A percentile compares a stretch with the other conserved stretches of the same genome.
These are phyloP conservation scores for Circinella umbellata DNA, from an alignment of 371 early-diverging fungal species.

Conservation along the genomic window DNA sequence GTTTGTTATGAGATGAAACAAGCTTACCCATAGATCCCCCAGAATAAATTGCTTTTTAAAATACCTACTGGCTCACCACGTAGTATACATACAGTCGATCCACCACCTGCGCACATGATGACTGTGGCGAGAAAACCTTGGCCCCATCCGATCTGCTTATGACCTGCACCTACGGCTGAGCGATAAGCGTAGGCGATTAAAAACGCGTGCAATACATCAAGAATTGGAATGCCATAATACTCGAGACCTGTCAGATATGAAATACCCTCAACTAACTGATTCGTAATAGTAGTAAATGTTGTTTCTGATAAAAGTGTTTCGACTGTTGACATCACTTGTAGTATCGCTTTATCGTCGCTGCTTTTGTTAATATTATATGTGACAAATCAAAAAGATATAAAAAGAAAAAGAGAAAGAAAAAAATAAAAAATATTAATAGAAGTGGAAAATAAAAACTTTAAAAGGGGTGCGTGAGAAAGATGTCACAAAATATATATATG, in stretches of 20 bases:
- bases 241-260: conserved; percentile 17
- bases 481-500: neutral
- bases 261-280: neutral
- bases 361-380: no score
- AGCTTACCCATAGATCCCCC: conserved; percentile 47
- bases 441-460: conserved; percentile 4
- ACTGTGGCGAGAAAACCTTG: conserved; percentile 58
- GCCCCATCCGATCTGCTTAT: conserved; percentile 49
- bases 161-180: conserved; percentile 47
- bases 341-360: neutral
- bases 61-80: conserved; percentile 49
- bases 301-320: neutral
- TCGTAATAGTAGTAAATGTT: neutral
- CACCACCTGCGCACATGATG: conserved; percentile 63
- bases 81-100: conserved; percentile 45
- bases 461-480: neutral
- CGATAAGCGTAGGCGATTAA: conserved; percentile 59
- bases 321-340: neutral
- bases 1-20: no score
- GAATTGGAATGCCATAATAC: conserved; percentile 33
- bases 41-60: conserved; percentile 43
- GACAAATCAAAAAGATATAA: neutral
- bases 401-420: conserved; percentile 1
- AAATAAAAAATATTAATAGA: neutral
- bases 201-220: conserved; percentile 59